phyloP scores from a whole-genome alignment of 345 rosid species.

The Dipteronia sinensis region DNA sequence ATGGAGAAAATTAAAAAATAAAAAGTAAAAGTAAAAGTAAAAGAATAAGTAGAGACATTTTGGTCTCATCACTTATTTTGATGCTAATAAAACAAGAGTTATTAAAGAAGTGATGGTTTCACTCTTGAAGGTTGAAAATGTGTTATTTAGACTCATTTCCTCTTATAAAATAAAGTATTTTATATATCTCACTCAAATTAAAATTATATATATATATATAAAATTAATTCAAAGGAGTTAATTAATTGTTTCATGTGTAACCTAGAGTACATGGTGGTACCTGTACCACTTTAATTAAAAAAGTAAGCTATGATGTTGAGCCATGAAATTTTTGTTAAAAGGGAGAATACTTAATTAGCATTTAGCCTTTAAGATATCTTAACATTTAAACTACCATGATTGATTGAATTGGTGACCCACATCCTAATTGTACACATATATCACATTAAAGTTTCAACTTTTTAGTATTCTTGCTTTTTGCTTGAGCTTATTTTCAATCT shows the following conservation, averaged over 20 bases:
- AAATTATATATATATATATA: background rate
- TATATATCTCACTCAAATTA: background rate
- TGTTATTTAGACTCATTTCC: too few species aligned
- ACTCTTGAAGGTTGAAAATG: too few species aligned
- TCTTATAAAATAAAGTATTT: too few species aligned
- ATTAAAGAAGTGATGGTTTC: too few species aligned
- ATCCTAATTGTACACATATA: background rate
- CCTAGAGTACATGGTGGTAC: background rate
- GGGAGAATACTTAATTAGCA: background rate
- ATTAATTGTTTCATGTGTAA: background rate
- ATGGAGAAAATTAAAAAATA: too few species aligned
- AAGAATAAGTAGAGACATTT: too few species aligned
- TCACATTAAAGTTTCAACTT: background rate
- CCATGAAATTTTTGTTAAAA: background rate
- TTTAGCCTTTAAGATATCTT: conserved; percentile 1
- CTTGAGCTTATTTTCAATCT: background rate
- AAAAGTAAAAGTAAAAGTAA: too few species aligned
- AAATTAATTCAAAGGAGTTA: background rate
- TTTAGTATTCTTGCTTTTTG: background rate
- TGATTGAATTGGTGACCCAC: background rate
- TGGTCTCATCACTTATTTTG: too few species aligned
- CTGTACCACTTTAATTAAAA: conserved; percentile 6
- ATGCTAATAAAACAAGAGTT: too few species aligned
- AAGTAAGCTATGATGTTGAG: background rate
- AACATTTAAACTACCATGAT: conserved; percentile 11